phyloP scores from a whole-genome alignment of 2,329 filamentous ascomycete genomes.

The Conoideocrella luteorostrata region DNA sequence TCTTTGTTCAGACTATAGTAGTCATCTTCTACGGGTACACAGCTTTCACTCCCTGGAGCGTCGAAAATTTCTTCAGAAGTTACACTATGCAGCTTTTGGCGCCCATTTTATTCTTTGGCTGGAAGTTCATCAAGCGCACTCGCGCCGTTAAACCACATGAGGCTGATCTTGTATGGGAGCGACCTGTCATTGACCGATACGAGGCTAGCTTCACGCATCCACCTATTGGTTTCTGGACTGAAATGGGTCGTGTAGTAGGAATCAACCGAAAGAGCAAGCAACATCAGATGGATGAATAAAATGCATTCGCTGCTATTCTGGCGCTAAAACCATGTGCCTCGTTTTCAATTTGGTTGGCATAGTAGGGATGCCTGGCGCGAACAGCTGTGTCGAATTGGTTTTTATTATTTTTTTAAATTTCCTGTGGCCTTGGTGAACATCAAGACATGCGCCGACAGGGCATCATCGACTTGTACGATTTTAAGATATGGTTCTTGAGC shows the following conservation, averaged over 20 bases:
- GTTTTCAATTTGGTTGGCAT: no score
- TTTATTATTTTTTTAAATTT: not conserved
- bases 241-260: conserved; percentile 41
- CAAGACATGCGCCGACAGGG: not conserved
- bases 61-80: conserved; percentile 42
- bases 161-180: conserved; percentile 54
- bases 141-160: conserved; percentile 46
- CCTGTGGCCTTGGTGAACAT: not conserved
- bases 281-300: conserved; percentile 9
- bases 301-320: not conserved
- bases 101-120: conserved; percentile 48
- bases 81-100: conserved; percentile 53
- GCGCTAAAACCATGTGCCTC: no score
- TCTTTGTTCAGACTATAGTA: conserved; percentile 35
- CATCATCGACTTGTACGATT: conserved; percentile 6
- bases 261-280: conserved; percentile 23
- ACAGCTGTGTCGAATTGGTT: not conserved
- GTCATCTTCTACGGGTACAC: conserved; percentile 51
- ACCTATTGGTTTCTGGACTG: conserved; percentile 49
- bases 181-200: conserved; percentile 52
- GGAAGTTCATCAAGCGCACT: conserved; percentile 59
- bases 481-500: not conserved
- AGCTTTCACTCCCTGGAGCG: conserved; percentile 42
- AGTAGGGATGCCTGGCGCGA: no score
- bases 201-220: conserved; percentile 43